phyloP scores from a whole-genome alignment of 2,329 filamentous ascomycete species.

The Paecilomyces sp. region DNA sequence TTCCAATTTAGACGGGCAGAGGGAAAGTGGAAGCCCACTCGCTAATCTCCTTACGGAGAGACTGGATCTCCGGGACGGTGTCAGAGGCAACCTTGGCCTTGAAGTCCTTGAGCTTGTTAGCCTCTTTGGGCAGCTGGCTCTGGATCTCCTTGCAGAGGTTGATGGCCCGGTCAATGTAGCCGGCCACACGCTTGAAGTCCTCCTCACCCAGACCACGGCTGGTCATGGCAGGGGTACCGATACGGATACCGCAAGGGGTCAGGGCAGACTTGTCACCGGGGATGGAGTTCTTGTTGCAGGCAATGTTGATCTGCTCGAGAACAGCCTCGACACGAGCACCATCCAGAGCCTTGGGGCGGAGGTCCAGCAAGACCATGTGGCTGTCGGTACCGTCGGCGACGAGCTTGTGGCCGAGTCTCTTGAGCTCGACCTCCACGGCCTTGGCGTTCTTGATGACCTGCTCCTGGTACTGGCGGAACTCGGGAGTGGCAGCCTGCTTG shows the following conservation, averaged over 20 bases:
- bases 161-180: conserved; percentile 84
- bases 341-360: conserved; percentile 82
- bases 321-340: conserved; percentile 90
- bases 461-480: conserved; percentile 89
- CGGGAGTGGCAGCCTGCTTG: conserved; percentile 81
- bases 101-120: conserved; percentile 99
- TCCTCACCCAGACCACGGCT: conserved; percentile 85
- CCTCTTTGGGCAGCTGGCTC: conserved; percentile 78
- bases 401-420: conserved; percentile 66
- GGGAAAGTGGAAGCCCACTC: conserved; percentile 85
- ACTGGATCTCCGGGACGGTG: conserved; percentile 72
- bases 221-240: conserved; percentile 96
- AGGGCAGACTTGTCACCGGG: conserved; percentile 96
- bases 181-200: conserved; percentile 84
- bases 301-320: conserved; percentile 96
- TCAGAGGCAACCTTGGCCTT: conserved; percentile 81
- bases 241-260: conserved; percentile 88
- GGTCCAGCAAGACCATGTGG: conserved; percentile 86
- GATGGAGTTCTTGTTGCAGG: conserved; percentile 99
- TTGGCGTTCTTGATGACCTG: conserved; percentile 88
- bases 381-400: conserved; percentile 95
- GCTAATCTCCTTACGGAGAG: conserved; percentile 81
- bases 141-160: conserved; percentile 88
- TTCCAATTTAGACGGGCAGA: conserved; percentile 53
- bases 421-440: conserved; percentile 71